Evolutionary conservation across 306 rosid genomes (phyloP).

Genomic region (Pueraria montana): DNA sequence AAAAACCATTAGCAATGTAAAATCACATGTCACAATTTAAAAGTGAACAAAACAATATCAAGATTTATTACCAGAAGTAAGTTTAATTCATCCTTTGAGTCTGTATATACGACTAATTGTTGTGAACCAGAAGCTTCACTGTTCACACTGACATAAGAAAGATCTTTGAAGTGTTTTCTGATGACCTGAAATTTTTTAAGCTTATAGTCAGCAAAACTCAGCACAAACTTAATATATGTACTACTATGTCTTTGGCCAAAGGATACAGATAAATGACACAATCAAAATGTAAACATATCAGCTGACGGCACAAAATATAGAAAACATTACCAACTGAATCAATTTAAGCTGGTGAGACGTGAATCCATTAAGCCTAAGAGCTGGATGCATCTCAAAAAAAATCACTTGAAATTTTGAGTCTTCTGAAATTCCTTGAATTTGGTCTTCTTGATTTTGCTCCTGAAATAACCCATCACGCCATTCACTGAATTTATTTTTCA

Average conservation of each 20-base stretch:
- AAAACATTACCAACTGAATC: constrained; percentile 78
- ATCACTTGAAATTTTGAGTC: constrained; percentile 68
- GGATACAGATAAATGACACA: constrained; percentile 30
- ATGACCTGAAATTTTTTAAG: constrained; percentile 76
- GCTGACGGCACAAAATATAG: constrained; percentile 36
- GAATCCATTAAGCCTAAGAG: constrained; percentile 80
- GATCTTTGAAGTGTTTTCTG: constrained; percentile 74
- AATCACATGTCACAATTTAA: constrained; percentile 34
- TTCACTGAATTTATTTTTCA: constrained; percentile 74
- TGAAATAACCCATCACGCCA: constrained; percentile 83
- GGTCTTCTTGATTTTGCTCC: constrained; percentile 57
- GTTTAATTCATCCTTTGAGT: constrained; percentile 74
- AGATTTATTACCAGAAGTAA: constrained; percentile 71
- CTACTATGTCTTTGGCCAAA: constrained; percentile 20
- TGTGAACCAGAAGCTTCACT: constrained; percentile 63
- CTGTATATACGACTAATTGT: constrained; percentile 71
- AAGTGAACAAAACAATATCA: constrained; percentile 22
- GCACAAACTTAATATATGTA: constrained; percentile 25
- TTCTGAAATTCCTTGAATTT: constrained; percentile 57
- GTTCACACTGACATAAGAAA: constrained; percentile 62
- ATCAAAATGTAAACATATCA: constrained; percentile 31
- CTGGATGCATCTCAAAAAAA: constrained; percentile 86
- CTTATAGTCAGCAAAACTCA: constrained; percentile 44
- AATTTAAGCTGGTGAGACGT: constrained; percentile 83
- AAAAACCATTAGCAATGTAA: constrained; percentile 8